Evolutionary conservation across 805 yeast species (phyloP).

Genomic region (Starmerella vitae): DNA sequence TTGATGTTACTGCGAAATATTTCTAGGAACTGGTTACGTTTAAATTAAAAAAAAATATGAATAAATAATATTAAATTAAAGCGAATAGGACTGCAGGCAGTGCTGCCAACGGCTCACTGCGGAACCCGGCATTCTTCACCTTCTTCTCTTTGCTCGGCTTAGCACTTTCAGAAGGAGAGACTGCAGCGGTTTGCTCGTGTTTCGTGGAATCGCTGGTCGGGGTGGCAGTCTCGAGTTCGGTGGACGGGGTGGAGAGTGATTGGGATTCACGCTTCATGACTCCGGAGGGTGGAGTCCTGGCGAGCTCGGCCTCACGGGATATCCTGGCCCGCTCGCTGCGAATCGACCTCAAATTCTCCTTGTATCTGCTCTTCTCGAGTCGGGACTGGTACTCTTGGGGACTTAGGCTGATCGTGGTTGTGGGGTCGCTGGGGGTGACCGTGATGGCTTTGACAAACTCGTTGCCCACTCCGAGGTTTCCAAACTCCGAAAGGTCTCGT

Average conservation of each 20-base stretch:
- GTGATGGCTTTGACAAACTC: constrained; percentile 10
- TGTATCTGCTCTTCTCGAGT: constrained; percentile 9
- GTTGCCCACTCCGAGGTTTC: not conserved
- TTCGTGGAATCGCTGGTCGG: not conserved
- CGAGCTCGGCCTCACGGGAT: constrained; percentile 3
- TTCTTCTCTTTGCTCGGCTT: not conserved
- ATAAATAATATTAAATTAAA: too few species aligned
- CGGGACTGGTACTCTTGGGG: constrained; percentile 15
- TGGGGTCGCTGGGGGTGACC: constrained; percentile 13
- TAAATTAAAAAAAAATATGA: too few species aligned
- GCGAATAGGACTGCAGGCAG: not conserved
- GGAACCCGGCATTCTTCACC: not conserved
- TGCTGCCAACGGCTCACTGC: not conserved
- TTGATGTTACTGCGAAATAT: constrained; percentile 5
- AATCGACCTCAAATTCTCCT: constrained; percentile 15
- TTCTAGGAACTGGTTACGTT: not conserved
- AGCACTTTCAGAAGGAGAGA: too few species aligned
- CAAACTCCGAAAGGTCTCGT: not conserved
- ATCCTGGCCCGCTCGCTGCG: constrained; percentile 13
- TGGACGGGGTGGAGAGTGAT: not conserved
- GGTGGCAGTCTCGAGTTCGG: not conserved
- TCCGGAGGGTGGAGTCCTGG: not conserved
- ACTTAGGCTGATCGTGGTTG: constrained; percentile 13
- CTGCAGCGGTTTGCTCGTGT: not conserved
- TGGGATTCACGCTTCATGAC: not conserved